A percentile compares a stretch with the other conserved stretches of the same genome.
These are phyloP conservation scores for Cryptosporidium viatorum DNA, from an alignment of 169 alveolate genomes.

Conservation along the genomic window DNA sequence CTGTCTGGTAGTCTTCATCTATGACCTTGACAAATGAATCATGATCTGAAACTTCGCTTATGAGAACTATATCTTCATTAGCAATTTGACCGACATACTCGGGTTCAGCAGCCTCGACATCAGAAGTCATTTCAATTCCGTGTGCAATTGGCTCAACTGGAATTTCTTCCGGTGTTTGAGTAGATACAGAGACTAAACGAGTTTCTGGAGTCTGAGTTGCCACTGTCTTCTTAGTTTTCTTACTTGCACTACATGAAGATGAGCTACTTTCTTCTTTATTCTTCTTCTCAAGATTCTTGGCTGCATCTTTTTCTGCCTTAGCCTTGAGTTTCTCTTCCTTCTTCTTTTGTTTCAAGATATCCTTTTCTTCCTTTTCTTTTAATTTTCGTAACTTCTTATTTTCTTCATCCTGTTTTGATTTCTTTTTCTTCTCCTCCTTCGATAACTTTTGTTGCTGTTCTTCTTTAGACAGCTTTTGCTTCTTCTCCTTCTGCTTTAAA, in stretches of 20 bases:
- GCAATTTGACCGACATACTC: background rate
- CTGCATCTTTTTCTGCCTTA: background rate
- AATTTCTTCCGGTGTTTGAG: background rate
- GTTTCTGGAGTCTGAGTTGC: background rate
- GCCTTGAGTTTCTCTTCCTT: slow-evolving; percentile 8
- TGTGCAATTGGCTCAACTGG: background rate
- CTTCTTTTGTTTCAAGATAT: background rate
- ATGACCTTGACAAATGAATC: background rate
- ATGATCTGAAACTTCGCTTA: background rate
- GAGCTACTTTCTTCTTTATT: background rate
- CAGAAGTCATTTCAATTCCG: background rate
- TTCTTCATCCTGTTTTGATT: background rate
- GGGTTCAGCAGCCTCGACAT: background rate
- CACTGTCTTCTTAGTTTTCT: background rate
- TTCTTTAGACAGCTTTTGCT: background rate
- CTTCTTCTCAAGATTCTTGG: background rate
- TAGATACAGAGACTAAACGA: background rate
- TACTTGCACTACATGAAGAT: background rate
- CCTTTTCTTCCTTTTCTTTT: background rate
- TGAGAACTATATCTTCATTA: background rate
- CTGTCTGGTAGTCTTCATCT: background rate
- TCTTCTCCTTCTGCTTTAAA: background rate
- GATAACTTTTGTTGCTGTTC: background rate
- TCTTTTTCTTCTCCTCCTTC: background rate
- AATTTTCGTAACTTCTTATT: background rate